Percentiles rank a stretch among this genome's conserved stretches.
Conservation (phyloP, 202 grass and related monocot genomes). For the Setaria viridis region DNA sequence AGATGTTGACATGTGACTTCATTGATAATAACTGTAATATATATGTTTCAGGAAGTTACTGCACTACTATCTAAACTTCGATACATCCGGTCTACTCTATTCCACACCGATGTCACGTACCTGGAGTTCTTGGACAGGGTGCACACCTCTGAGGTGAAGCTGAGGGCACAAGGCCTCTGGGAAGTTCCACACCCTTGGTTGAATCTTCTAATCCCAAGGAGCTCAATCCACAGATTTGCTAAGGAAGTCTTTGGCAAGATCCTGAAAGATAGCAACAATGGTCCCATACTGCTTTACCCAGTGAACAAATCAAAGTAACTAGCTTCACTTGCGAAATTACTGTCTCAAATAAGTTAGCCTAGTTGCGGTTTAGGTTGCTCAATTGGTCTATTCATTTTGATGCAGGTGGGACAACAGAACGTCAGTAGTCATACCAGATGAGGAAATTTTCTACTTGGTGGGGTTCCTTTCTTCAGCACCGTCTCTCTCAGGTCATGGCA, state of each 20-base stretch:
- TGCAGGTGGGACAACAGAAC: constrained; percentile 89
- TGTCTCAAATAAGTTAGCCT: neutral
- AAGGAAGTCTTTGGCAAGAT: constrained; percentile 89
- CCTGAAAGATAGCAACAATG: constrained; percentile 82
- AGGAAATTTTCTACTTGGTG: constrained; percentile 89
- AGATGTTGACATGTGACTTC: constrained; percentile 32
- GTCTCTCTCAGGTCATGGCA: constrained; percentile 55
- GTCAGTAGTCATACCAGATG: constrained; percentile 81
- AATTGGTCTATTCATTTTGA: constrained; percentile 33
- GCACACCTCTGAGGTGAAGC: constrained; percentile 77
- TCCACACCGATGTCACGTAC: constrained; percentile 86
- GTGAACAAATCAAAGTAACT: constrained; percentile 88
- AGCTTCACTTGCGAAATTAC: constrained; percentile 7
- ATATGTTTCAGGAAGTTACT: constrained; percentile 64
- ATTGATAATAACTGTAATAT: constrained; percentile 13
- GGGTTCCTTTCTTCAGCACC: constrained; percentile 80
- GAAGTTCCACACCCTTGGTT: constrained; percentile 98
- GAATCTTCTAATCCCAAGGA: constrained; percentile 90
- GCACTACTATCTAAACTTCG: constrained; percentile 69
- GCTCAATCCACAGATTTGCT: constrained; percentile 71
- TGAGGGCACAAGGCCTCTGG: constrained; percentile 89
- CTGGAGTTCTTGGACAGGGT: constrained; percentile 93
- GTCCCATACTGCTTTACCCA: constrained; percentile 95
- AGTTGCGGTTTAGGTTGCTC: constrained; percentile 5
- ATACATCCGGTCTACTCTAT: constrained; percentile 83